phyloP scores from a whole-genome alignment of 495 filamentous ascomycete genomes.

The Penicillium pulvis region DNA sequence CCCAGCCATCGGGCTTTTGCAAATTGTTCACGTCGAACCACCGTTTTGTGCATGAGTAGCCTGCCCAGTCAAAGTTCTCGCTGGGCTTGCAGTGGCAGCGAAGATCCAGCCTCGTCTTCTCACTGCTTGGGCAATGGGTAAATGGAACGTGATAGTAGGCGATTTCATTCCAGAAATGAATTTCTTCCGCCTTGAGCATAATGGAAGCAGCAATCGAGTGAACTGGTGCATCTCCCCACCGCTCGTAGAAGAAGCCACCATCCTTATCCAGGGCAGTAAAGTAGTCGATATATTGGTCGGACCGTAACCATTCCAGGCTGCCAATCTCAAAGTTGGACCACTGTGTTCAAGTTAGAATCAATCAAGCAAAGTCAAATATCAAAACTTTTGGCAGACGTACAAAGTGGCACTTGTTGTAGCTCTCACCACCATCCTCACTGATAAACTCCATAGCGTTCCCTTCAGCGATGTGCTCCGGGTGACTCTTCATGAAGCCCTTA shows the following conservation, averaged over 20 bases:
- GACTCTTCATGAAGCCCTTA: conserved; percentile 84
- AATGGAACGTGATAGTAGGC: conserved; percentile 99
- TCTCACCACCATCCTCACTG: conserved; percentile 85
- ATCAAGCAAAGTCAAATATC: neutral
- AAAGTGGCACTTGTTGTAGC: conserved; percentile 96
- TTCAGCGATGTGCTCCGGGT: conserved; percentile 83
- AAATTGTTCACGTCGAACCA: conserved; percentile 82
- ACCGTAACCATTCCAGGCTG: conserved; percentile 80
- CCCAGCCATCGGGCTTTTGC: conserved; percentile 79
- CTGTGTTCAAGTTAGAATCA: conserved; percentile 39
- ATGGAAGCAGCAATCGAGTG: conserved; percentile 92
- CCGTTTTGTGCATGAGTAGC: conserved; percentile 85
- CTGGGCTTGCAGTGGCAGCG: conserved; percentile 94
- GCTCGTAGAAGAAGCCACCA: conserved; percentile 91
- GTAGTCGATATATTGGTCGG: conserved; percentile 76
- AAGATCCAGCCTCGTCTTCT: conserved; percentile 74
- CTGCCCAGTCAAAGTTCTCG: conserved; percentile 99
- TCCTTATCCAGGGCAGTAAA: conserved; percentile 78
- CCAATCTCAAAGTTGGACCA: conserved; percentile 95
- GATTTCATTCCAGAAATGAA: conserved; percentile 99
- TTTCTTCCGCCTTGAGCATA: conserved; percentile 84
- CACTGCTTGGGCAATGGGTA: conserved; percentile 91
- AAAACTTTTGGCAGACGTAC: conserved; percentile 52
- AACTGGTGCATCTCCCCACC: conserved; percentile 90
- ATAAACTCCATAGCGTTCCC: conserved; percentile 89